Evolutionary conservation across 257 asterid species (phyloP).

Genomic region (Verbena officinalis): DNA sequence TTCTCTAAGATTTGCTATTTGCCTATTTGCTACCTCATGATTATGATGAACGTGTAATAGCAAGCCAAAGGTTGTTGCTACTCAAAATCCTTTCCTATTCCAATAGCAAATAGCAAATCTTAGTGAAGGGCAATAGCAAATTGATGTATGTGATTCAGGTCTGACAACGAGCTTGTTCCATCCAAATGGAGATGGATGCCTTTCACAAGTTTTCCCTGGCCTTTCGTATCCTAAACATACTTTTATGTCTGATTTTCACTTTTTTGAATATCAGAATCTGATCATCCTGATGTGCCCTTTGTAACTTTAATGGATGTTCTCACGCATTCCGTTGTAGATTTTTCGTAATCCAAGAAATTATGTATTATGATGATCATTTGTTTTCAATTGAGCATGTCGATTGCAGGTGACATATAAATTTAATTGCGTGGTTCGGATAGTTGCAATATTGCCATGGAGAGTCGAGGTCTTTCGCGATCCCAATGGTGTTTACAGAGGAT

Average conservation of each 20-base stretch:
- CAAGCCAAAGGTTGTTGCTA: constrained; percentile 56
- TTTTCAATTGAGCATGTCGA: constrained; percentile 11
- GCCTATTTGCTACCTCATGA: no score
- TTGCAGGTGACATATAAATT: constrained; percentile 65
- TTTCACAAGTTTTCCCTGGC: constrained; percentile 65
- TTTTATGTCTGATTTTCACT: constrained; percentile 15
- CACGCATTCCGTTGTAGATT: constrained; percentile 66
- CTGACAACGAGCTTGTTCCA: constrained; percentile 46
- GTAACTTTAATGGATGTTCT: constrained; percentile 80
- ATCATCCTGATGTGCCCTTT: constrained; percentile 52
- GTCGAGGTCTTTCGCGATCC: constrained; percentile 55
- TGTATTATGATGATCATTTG: no score
- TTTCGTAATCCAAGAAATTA: no score
- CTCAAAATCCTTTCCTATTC: constrained; percentile 20
- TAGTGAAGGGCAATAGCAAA: no score
- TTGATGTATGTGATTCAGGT: constrained; percentile 43
- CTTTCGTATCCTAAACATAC: constrained; percentile 26
- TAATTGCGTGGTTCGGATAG: constrained; percentile 73
- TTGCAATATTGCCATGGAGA: constrained; percentile 65
- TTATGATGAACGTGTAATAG: constrained; percentile 49
- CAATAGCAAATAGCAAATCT: background rate
- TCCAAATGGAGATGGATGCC: constrained; percentile 69
- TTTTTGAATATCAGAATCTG: constrained; percentile 49
- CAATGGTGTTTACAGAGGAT: constrained; percentile 67
- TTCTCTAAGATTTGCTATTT: constrained; percentile 64